These are phyloP conservation scores for Phytophthora palmivora DNA, from an alignment of 352 stramenopile genomes.

Conservation along the genomic window DNA sequence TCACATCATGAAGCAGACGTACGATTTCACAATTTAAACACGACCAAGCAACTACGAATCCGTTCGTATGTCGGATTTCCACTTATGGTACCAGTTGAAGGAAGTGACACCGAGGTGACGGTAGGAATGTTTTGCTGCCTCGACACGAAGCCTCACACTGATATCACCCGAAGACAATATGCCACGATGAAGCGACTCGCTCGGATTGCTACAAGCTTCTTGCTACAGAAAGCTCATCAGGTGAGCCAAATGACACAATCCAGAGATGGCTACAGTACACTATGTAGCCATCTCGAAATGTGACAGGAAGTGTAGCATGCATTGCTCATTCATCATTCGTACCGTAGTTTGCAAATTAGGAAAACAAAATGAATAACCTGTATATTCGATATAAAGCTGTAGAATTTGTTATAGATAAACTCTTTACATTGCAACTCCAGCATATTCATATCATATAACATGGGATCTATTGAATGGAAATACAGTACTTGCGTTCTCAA, in stretches of 20 bases:
- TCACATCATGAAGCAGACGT: conserved; percentile 65
- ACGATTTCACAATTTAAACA: conserved; percentile 43
- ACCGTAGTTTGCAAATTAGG: too few relatives aligned
- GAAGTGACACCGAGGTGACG: conserved; percentile 1
- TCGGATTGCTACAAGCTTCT: conserved; percentile 17
- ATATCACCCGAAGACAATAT: conserved; percentile 37
- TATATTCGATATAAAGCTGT: too few relatives aligned
- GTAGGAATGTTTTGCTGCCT: conserved; percentile 42
- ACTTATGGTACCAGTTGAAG: conserved; percentile 24
- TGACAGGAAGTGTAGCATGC: neutral
- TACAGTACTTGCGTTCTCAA: conserved; percentile 5
- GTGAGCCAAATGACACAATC: too few relatives aligned
- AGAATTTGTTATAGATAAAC: too few relatives aligned
- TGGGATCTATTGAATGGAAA: too few relatives aligned
- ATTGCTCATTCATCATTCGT: neutral
- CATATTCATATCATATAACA: too few relatives aligned
- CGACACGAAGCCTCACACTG: conserved; percentile 20
- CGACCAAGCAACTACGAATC: conserved; percentile 35
- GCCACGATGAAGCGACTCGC: conserved; percentile 27
- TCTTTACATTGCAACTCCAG: too few relatives aligned
- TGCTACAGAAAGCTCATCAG: conserved; percentile 15
- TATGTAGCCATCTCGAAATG: neutral
- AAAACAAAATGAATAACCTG: too few relatives aligned
- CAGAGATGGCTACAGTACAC: neutral
- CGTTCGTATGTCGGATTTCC: conserved; percentile 72